Evolutionary conservation across 2,329 filamentous ascomycete genomes (phyloP).

Genomic region (Fusarium hostae): DNA sequence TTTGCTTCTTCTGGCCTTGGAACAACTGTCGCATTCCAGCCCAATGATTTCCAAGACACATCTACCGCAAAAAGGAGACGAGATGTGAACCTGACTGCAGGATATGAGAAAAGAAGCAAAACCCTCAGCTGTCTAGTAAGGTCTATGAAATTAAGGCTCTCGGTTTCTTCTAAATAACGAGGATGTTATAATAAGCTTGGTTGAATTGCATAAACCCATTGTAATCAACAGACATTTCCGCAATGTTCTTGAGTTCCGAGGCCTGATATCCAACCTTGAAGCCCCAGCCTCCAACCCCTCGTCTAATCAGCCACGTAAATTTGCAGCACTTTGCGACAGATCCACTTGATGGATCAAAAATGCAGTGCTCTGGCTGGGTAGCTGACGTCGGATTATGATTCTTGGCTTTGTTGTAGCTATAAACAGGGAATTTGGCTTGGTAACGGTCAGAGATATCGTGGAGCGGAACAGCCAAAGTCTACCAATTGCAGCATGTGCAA

Average conservation of each 20-base stretch:
- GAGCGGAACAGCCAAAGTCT: slow-evolving; percentile 10
- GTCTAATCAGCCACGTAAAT: slow-evolving; percentile 43
- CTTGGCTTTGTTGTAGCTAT: slow-evolving; percentile 26
- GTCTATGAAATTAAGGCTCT: background rate
- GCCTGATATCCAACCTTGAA: background rate
- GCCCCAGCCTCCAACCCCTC: slow-evolving; percentile 42
- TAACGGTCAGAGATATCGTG: slow-evolving; percentile 28
- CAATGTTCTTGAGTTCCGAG: background rate
- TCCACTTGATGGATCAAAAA: slow-evolving; percentile 23
- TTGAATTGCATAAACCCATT: background rate
- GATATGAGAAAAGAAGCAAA: background rate
- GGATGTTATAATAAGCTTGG: background rate
- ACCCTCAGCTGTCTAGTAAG: background rate
- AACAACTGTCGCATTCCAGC: slow-evolving; percentile 5
- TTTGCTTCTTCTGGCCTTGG: slow-evolving; percentile 22
- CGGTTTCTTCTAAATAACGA: background rate
- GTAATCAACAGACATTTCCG: background rate
- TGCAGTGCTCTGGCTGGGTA: slow-evolving; percentile 22
- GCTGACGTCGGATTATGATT: slow-evolving; percentile 30
- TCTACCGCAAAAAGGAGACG: slow-evolving; percentile 14
- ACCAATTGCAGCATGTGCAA: slow-evolving; percentile 12
- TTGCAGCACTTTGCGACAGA: slow-evolving; percentile 31
- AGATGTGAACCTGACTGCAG: slow-evolving; percentile 15
- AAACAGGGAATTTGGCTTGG: slow-evolving; percentile 36
- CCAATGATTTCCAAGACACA: slow-evolving; percentile 15